phyloP scores from a whole-genome alignment of 1,284 basidiomycete species.

The Mycena sp. region DNA sequence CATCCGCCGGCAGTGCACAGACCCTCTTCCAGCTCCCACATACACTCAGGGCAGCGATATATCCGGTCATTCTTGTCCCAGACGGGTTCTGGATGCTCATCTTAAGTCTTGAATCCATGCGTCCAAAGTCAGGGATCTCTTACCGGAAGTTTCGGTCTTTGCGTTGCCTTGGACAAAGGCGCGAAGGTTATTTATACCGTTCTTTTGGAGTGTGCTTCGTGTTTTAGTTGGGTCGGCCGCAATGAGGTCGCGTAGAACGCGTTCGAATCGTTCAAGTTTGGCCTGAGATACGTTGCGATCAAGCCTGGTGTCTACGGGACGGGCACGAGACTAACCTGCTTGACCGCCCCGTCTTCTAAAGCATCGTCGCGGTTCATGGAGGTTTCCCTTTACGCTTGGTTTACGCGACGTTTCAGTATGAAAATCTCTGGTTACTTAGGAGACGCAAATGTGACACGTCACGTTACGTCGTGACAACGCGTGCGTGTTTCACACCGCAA shows the following conservation, averaged over 20 bases:
- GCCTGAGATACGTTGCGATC: not conserved
- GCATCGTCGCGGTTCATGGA: no score
- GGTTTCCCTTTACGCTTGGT: no score
- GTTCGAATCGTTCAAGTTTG: conserved; percentile 9
- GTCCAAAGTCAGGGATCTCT: not conserved
- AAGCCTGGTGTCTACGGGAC: not conserved
- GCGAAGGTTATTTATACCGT: not conserved
- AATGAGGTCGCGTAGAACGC: conserved; percentile 11
- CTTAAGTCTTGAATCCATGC: not conserved
- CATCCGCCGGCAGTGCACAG: not conserved
- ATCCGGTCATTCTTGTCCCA: conserved; percentile 1
- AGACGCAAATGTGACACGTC: no score
- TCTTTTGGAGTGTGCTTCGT: not conserved
- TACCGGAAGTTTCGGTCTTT: not conserved
- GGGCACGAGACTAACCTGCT: not conserved
- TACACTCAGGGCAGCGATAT: conserved; percentile 23
- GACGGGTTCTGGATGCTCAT: not conserved
- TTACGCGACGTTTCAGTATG: no score
- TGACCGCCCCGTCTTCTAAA: no score
- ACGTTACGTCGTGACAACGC: no score
- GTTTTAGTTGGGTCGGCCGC: not conserved
- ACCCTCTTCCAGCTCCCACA: conserved; percentile 13
- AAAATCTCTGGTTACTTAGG: no score
- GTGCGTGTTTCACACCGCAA: no score
- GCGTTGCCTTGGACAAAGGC: not conserved